Evolutionary conservation across 345 rosid species (phyloP).

Genomic region (Hibiscus syriacus): DNA sequence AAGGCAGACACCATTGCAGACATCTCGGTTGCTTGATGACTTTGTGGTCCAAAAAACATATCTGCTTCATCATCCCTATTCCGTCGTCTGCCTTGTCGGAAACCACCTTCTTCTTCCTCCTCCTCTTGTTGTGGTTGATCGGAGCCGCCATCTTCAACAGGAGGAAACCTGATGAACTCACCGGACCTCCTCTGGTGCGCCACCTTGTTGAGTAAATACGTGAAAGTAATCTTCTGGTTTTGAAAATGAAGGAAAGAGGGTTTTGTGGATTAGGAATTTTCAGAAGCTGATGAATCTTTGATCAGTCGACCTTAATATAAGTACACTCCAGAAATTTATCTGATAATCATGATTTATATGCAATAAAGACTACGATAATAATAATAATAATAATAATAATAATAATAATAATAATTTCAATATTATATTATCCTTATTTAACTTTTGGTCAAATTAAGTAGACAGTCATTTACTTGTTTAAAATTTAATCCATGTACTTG

Average conservation of each 20-base stretch:
- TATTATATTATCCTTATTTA: too few relatives aligned
- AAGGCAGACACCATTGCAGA: slow-evolving; percentile 71
- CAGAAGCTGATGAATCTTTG: not conserved
- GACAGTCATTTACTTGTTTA: too few relatives aligned
- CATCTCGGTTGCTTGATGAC: slow-evolving; percentile 40
- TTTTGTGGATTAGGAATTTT: slow-evolving; percentile 4
- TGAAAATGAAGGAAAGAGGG: not conserved
- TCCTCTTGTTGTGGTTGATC: slow-evolving; percentile 3
- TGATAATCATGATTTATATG: not conserved
- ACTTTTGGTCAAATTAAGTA: too few relatives aligned
- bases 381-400: too few relatives aligned
- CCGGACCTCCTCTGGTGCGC: slow-evolving; percentile 26
- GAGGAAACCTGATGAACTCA: slow-evolving; percentile 13
- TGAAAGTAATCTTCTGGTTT: slow-evolving; percentile 9
- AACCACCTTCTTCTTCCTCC: slow-evolving; percentile 1
- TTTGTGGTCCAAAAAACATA: slow-evolving; percentile 13
- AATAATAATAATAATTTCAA: too few relatives aligned
- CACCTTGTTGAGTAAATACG: slow-evolving; percentile 29
- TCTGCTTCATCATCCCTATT: not conserved
- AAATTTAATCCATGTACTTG: too few relatives aligned
- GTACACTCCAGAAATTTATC: not conserved
- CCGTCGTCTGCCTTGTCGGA: not conserved
- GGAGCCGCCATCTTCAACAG: slow-evolving; percentile 8
- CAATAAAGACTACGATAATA: too few relatives aligned
- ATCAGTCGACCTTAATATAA: not conserved